Evolutionary conservation across 805 yeast species (phyloP), one percentile per base, ranked within the genome.

Genomic region (Wickerhamiella sergipiensis): DNA sequence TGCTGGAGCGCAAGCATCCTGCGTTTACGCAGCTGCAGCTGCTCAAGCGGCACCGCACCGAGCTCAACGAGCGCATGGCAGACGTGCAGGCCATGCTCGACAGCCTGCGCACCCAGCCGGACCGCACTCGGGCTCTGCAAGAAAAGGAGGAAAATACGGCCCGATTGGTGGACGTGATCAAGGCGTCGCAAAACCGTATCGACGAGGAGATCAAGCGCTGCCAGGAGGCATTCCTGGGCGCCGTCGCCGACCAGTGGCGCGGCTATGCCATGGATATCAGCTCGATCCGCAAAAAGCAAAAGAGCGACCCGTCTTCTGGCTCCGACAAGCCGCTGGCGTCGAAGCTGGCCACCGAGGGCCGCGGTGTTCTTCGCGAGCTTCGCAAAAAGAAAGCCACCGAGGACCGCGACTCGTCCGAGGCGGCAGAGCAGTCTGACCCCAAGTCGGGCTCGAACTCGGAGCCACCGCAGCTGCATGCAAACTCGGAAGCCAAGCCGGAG

Each of bases 1-100:
- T 72, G n/a, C 55, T 71, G 51, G 64, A 64, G 56, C 31, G 63
- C 62, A 55, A 60, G 57, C 49, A 60, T 46, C 62, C 68, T 26
- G 60, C 60, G 49, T 44, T 50, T 43, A 46, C 61, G 24, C 66
- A 68, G 52, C 48, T 52, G 4, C 52, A 43, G 8, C 49, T 68
- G 43, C 56, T 67, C 21, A 52, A 53, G 17, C 50, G 49, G 17
- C 61, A 72, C 1, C 52, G 55, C 9, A 53, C 53, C 19, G 65
- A 65, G 40, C 48, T 70, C 3, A 51, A 55, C 8, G 65, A 59
- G 22, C 66, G 63, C 38, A 44, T 69, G 23, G 57, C 60, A 45
- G 68, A 62, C 12, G 45, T 61, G 15, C 58, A 62, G 40, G 63
- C 61, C 2, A 63, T 65, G 18, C 49, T 67, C 15, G 69, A 64